Evolutionary conservation across 139 green algal species (phyloP).

Genomic region (Chlamydomonas schloesseri): DNA sequence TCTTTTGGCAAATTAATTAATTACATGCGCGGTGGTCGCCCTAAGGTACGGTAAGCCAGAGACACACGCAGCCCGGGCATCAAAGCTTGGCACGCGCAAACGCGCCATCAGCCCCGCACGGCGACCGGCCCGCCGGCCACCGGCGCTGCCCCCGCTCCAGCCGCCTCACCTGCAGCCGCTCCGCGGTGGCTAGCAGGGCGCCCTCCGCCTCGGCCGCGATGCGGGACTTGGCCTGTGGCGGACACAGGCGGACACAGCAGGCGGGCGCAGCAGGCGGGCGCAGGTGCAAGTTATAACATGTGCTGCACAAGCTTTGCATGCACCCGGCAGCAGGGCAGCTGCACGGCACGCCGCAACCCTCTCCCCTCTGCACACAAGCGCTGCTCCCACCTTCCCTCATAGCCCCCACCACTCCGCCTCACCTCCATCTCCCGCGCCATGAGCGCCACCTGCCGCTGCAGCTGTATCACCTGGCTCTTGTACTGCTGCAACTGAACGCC

Average conservation of each 20-base stretch:
- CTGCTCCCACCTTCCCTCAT: neutral
- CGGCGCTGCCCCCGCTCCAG: no score
- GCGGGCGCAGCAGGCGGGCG: neutral
- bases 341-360: no score
- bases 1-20: no score
- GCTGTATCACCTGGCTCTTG: constrained; percentile 45
- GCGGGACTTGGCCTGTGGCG: neutral
- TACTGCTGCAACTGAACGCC: constrained; percentile 40
- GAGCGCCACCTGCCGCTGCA: constrained; percentile 46
- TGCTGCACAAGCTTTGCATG: neutral
- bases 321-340: no score
- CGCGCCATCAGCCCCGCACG: no score
- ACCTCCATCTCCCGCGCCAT: constrained; percentile 45
- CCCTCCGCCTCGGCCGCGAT: constrained; percentile 38
- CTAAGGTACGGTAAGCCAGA: no score
- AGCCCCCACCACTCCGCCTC: neutral
- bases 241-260: no score
- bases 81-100: no score
- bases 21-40: no score
- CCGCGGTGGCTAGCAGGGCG: neutral
- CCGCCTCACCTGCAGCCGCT: neutral
- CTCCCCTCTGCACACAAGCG: neutral
- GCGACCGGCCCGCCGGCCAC: no score
- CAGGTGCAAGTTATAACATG: no score
- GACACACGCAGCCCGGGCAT: no score